phyloP scores from a whole-genome alignment of 257 asterid genomes.

The Nicotiana otophora region DNA sequence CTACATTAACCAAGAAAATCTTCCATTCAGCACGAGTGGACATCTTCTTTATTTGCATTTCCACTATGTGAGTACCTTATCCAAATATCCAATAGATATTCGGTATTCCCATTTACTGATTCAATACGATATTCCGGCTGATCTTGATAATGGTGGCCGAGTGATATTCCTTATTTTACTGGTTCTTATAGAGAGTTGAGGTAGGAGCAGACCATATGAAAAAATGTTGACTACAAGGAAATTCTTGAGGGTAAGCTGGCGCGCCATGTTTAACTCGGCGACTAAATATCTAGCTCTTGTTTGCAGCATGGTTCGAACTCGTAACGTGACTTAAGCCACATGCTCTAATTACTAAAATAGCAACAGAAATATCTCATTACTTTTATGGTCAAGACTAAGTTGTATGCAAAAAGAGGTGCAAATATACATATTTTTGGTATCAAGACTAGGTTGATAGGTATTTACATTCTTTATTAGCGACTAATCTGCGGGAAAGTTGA shows the following conservation, averaged over 20 bases:
- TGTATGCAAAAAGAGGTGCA: background rate
- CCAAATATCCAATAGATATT: background rate
- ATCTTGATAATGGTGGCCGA: background rate
- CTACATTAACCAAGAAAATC: constrained; percentile 5
- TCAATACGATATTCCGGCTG: background rate
- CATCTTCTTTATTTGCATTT: constrained; percentile 30
- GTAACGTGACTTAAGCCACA: too few relatives aligned
- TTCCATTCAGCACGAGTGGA: constrained; percentile 17
- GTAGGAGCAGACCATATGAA: too few relatives aligned
- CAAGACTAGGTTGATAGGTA: background rate
- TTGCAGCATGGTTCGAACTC: too few relatives aligned
- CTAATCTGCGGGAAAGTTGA: background rate
- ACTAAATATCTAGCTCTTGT: too few relatives aligned
- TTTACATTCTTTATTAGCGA: background rate
- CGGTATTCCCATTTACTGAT: too few relatives aligned
- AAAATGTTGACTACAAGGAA: too few relatives aligned
- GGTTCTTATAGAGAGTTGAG: too few relatives aligned
- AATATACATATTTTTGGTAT: background rate
- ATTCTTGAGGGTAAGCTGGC: too few relatives aligned
- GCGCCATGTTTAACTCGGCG: too few relatives aligned
- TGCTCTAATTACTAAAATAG: too few relatives aligned
- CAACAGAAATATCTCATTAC: background rate
- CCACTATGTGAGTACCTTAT: constrained; percentile 15
- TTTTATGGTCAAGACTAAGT: background rate
- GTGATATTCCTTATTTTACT: background rate